Conservation (phyloP, 2,329 filamentous ascomycete species). For the Alternaria sp. region DNA sequence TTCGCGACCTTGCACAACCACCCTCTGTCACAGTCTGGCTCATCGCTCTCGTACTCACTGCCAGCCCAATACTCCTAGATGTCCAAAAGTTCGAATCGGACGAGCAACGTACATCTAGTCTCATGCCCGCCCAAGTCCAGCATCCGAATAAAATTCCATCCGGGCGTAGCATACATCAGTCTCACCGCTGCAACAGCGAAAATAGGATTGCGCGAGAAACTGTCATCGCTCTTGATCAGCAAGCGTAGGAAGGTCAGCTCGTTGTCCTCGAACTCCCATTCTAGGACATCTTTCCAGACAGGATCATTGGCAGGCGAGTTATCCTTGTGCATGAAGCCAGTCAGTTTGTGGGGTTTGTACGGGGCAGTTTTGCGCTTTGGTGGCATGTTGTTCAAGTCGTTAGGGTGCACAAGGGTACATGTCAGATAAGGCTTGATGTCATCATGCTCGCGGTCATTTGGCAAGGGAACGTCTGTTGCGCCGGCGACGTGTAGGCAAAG, state of each 20-base stretch:
- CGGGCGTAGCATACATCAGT: conserved; percentile 63
- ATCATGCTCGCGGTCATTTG: conserved; percentile 56
- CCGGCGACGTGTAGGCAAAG: conserved; percentile 68
- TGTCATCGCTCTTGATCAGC: conserved; percentile 72
- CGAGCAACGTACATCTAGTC: conserved; percentile 68
- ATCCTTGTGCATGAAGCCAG: conserved; percentile 64
- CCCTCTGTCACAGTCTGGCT: background rate
- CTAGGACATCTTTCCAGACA: conserved; percentile 70
- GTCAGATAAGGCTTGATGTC: conserved; percentile 71
- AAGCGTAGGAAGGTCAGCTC: conserved; percentile 71
- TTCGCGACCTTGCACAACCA: conserved; percentile 2
- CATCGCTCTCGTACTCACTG: background rate
- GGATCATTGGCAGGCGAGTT: conserved; percentile 68
- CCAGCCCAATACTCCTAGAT: conserved; percentile 21
- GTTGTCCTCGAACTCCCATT: conserved; percentile 74
- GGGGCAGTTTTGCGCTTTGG: conserved; percentile 69
- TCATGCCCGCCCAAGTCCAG: conserved; percentile 70
- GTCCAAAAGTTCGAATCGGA: conserved; percentile 65
- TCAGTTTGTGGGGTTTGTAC: conserved; percentile 68
- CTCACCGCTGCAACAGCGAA: conserved; percentile 69
- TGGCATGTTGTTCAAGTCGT: conserved; percentile 58
- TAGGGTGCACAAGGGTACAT: conserved; percentile 69
- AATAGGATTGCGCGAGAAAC: conserved; percentile 68
- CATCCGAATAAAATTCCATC: conserved; percentile 72
- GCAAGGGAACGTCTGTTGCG: conserved; percentile 68